These are phyloP conservation scores for Peronospora destructor DNA, from an alignment of 352 stramenopile genomes.

Conservation along the genomic window DNA sequence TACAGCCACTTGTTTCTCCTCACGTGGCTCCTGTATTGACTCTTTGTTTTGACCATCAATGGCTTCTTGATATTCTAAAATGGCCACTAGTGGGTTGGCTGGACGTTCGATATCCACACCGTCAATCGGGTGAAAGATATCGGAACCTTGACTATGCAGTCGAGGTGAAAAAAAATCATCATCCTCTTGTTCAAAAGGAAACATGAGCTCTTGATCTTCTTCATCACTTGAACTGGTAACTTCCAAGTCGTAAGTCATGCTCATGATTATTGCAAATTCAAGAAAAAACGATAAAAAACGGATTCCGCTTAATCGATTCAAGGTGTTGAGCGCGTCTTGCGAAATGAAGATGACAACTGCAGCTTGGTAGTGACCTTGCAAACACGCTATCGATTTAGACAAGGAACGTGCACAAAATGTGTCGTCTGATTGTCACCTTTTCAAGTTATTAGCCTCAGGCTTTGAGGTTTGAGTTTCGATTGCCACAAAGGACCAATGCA, in stretches of 20 bases:
- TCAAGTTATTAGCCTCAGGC: not conserved
- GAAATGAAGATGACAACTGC: constrained; percentile 20
- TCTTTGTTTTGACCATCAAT: constrained; percentile 23
- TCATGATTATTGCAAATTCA: too few species aligned
- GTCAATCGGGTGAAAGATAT: constrained; percentile 32
- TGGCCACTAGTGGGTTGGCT: constrained; percentile 36
- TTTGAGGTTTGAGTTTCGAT: not conserved
- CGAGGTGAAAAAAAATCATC: constrained; percentile 8
- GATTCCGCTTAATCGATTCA: constrained; percentile 1
- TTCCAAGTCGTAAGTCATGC: constrained; percentile 7
- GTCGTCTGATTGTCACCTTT: not conserved
- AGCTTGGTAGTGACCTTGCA: constrained; percentile 3
- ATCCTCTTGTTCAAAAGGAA: constrained; percentile 46
- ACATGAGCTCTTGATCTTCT: constrained; percentile 72
- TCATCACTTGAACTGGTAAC: constrained; percentile 12
- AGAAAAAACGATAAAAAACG: not conserved
- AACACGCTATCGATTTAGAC: constrained; percentile 20
- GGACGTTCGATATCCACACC: constrained; percentile 29
- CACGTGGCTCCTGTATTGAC: not conserved
- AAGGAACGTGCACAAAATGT: constrained; percentile 13
- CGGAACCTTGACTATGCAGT: constrained; percentile 10
- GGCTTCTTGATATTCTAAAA: constrained; percentile 39
- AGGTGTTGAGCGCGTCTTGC: constrained; percentile 19
- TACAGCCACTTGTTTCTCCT: constrained; percentile 11
- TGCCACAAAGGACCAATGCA: not conserved